Percentiles rank a stretch among this genome's conserved stretches.
Evolutionary conservation across 75 land plant species (phyloP).

Genomic region (Sequoia sempervirens): DNA sequence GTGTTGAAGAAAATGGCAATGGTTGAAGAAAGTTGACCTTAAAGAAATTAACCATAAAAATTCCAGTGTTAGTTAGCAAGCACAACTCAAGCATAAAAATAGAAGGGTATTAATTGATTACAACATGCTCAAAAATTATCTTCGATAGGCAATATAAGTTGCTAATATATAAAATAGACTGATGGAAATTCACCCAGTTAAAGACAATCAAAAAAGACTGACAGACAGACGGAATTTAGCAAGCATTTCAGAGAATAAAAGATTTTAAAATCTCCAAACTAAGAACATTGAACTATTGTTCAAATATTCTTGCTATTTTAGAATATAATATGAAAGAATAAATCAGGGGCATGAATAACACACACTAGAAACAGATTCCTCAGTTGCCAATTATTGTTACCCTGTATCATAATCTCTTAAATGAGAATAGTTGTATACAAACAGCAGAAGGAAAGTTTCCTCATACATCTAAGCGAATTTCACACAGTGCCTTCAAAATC

Average conservation of each 20-base stretch:
- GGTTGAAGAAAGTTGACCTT: background rate
- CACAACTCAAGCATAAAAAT: background rate
- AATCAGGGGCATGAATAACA: background rate
- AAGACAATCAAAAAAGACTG: background rate
- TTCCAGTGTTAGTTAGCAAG: background rate
- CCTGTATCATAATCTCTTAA: background rate
- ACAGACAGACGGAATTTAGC: background rate
- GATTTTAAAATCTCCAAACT: background rate
- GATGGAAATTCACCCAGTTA: background rate
- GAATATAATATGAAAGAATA: background rate
- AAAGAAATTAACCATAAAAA: background rate
- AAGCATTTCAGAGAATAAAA: background rate
- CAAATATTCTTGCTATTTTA: background rate
- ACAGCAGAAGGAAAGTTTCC: background rate
- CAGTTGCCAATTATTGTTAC: background rate
- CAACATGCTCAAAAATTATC: background rate
- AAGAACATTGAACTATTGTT: background rate
- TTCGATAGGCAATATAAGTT: background rate
- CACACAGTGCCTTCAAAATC: constrained; percentile 88
- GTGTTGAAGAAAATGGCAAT: background rate
- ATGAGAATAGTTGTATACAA: background rate
- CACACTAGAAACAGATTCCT: background rate
- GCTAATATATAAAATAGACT: too few species aligned
- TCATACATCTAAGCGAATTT: constrained; percentile 74
- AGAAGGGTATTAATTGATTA: background rate